These are phyloP conservation scores for Phytopythium montanum DNA, from an alignment of 352 stramenopile genomes.

Conservation along the genomic window DNA sequence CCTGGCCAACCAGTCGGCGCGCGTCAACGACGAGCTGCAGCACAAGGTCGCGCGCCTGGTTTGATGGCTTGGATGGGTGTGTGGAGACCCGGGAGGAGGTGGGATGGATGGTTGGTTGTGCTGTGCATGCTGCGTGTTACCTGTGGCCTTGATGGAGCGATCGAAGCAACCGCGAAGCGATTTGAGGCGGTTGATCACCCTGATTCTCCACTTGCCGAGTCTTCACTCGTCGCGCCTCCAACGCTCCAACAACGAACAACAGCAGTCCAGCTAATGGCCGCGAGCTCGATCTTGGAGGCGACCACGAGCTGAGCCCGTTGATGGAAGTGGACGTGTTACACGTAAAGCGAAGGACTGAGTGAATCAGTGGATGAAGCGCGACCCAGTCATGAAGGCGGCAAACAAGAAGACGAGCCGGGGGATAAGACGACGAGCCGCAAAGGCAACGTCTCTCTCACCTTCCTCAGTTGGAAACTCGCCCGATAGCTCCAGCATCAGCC, in stretches of 20 bases:
- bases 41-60: neutral
- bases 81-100: neutral
- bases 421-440: constrained; percentile 1
- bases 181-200: too few species aligned
- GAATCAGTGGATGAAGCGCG: neutral
- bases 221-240: too few species aligned
- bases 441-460: neutral
- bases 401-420: constrained; percentile 5
- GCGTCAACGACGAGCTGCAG: constrained; percentile 1
- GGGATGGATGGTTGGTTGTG: neutral
- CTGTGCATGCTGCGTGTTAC: too few species aligned
- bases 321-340: neutral
- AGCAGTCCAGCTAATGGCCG: too few species aligned
- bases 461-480: neutral
- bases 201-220: too few species aligned
- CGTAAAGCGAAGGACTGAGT: too few species aligned
- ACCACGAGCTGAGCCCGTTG: too few species aligned
- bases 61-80: neutral
- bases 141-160: too few species aligned
- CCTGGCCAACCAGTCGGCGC: neutral
- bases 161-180: too few species aligned
- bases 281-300: too few species aligned
- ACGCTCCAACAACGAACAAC: too few species aligned
- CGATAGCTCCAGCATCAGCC: neutral
- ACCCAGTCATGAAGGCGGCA: neutral